Percentiles rank a stretch among this genome's conserved stretches.
Conservation (phyloP, 2,329 filamentous ascomycete genomes). For the Coniochaeta prunicola region DNA sequence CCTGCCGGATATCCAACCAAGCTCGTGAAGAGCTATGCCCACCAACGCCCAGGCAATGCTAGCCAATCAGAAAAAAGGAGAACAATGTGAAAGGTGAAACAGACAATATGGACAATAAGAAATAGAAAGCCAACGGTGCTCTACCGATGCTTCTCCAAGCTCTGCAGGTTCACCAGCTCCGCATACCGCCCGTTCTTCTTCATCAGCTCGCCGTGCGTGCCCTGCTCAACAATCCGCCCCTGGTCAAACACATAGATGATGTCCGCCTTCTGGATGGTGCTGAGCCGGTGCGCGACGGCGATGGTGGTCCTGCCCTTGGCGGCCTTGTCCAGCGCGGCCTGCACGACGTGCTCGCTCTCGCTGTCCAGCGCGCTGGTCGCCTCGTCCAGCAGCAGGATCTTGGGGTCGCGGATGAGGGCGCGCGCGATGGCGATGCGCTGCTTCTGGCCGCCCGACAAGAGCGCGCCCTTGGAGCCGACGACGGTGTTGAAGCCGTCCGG, state of each 20-base stretch:
- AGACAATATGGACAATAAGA: not conserved
- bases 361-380: constrained; percentile 72
- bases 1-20: too few species aligned
- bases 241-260: constrained; percentile 95
- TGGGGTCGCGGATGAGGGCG: constrained; percentile 83
- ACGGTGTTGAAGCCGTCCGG: constrained; percentile 81
- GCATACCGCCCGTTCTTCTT: constrained; percentile 64
- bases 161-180: constrained; percentile 75
- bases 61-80: not conserved
- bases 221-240: constrained; percentile 77
- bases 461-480: constrained; percentile 78
- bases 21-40: too few species aligned
- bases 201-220: constrained; percentile 70
- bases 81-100: not conserved
- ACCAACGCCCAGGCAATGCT: too few species aligned
- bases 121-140: not conserved
- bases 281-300: constrained; percentile 85
- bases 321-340: constrained; percentile 73
- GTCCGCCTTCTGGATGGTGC: constrained; percentile 91
- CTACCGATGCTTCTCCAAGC: constrained; percentile 51
- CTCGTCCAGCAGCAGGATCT: constrained; percentile 77
- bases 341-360: constrained; percentile 72
- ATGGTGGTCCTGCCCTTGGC: constrained; percentile 84
- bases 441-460: constrained; percentile 88
- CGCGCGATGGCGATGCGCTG: constrained; percentile 91